Base-by-base conservation (phyloP, 345 rosid genomes). In the Aquilaria yunnanensis region DNA sequence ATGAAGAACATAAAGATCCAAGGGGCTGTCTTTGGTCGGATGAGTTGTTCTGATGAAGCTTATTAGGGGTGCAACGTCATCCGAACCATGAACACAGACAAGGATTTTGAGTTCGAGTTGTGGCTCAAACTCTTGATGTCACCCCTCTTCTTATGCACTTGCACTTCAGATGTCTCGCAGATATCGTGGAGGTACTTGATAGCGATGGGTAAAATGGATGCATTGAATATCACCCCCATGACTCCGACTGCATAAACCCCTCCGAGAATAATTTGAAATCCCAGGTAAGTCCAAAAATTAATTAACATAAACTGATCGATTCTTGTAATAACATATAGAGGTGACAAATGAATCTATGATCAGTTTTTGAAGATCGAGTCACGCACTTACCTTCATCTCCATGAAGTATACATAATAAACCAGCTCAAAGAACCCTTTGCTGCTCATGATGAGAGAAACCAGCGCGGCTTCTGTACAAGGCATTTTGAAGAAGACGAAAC, bases 391-490 rank as follows among this genome's bases (percentile, higher is more conserved):
- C 73, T 72, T 66, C 41, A 33, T 62, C 32, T 72, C 66, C 30
- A 46, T 3, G 61, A 32, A 64, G 48, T 56, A 65, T 45, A 66
- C 52, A 2, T 65, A 57, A 11, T 55, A 72, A 1, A 73, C 51
- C n/a, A 83, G 47, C 68, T 86, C 92, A 47, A 74, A 52, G 45
- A 77, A 14, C 32, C 87, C 89, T 74, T 79, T 80, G 52, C 58
- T 62, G 34, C 73, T 71, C 85, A 83, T 68, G n/a, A 83, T 69
- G 48, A 79, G 73, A 57, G 85, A 75, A 3, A 86, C 32, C 1
- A 83, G 78, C 30, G 76, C 47, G 50, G 80, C 72, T 47, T 83
- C 92, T 8, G 30, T 75, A 14, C 50, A 54, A 9, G 86, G 89
- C 75, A 86, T 75, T 14, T 69, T 60, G 69, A 59, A 74, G 60